Percentiles rank a stretch among this genome's conserved stretches.
These are phyloP conservation scores for Mucuna pruriens DNA, from an alignment of 306 rosid genomes.

Conservation along the genomic window DNA sequence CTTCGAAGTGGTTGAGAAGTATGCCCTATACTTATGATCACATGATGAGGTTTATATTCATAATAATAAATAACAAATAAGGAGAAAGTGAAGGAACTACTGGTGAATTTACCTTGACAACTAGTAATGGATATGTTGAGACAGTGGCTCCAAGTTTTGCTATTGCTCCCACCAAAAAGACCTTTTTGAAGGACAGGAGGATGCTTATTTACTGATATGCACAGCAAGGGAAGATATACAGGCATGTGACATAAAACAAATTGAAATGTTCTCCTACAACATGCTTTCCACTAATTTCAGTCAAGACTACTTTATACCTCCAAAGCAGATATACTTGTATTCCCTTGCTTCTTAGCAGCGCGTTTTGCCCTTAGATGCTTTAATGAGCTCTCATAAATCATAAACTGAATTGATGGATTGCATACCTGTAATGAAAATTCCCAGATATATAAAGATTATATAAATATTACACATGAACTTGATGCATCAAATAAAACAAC, in stretches of 20 bases:
- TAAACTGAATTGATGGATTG: constrained; percentile 89
- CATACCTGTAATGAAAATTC: constrained; percentile 62
- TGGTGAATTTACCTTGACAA: constrained; percentile 71
- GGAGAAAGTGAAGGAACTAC: constrained; percentile 23
- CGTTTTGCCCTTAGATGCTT: constrained; percentile 66
- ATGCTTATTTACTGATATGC: constrained; percentile 31
- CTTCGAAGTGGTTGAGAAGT: neutral
- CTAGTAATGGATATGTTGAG: constrained; percentile 74
- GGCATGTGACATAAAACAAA: constrained; percentile 22
- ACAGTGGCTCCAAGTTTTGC: constrained; percentile 92
- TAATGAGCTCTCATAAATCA: constrained; percentile 75
- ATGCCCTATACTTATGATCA: neutral
- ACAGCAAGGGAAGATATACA: constrained; percentile 24
- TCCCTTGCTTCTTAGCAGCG: constrained; percentile 55
- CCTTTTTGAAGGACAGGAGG: constrained; percentile 51
- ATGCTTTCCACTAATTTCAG: constrained; percentile 27
- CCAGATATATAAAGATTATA: constrained; percentile 1
- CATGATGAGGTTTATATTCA: neutral
- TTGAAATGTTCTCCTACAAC: constrained; percentile 15
- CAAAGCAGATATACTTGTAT: constrained; percentile 57
- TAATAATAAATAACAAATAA: neutral
- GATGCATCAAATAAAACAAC: constrained; percentile 14
- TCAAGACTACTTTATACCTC: constrained; percentile 55
- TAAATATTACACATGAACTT: constrained; percentile 6
- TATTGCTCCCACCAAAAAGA: constrained; percentile 75